A percentile compares a stretch with the other conserved stretches of the same genome.
Conservation (phyloP, 257 asterid genomes). For the Verbascum thapsus region DNA sequence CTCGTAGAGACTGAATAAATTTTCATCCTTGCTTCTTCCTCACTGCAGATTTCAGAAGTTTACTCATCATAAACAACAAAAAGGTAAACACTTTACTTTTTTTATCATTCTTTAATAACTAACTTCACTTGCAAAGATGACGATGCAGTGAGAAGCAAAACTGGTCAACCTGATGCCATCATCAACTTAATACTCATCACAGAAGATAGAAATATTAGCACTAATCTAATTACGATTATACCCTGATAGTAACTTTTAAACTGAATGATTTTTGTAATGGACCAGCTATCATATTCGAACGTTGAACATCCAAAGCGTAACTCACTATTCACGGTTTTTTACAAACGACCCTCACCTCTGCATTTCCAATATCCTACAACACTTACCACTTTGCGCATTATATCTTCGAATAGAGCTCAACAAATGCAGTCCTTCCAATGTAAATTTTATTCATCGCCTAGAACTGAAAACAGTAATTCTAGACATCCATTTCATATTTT, state of each 20-base stretch:
- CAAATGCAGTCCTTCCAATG: neutral
- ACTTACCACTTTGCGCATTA: neutral
- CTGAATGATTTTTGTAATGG: neutral
- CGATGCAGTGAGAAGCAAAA: too few species aligned
- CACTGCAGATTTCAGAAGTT: slow-evolving; percentile 43
- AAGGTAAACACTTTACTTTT: neutral
- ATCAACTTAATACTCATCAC: neutral
- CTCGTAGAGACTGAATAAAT: slow-evolving; percentile 83
- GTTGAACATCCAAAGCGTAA: neutral
- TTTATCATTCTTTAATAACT: neutral
- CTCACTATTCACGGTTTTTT: neutral
- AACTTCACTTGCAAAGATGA: neutral
- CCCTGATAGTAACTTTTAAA: neutral
- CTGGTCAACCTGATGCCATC: neutral
- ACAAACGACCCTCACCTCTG: too few species aligned
- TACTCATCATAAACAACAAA: neutral
- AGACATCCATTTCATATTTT: slow-evolving; percentile 1
- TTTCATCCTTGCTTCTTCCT: slow-evolving; percentile 94
- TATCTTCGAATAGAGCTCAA: neutral
- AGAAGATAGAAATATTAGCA: neutral
- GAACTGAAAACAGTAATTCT: neutral
- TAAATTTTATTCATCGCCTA: neutral
- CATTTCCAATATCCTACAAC: neutral
- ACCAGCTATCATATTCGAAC: neutral
- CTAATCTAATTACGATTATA: neutral